These are phyloP conservation scores for Podospora pseudocomata DNA, from an alignment of 495 filamentous ascomycete species.

Conservation along the genomic window DNA sequence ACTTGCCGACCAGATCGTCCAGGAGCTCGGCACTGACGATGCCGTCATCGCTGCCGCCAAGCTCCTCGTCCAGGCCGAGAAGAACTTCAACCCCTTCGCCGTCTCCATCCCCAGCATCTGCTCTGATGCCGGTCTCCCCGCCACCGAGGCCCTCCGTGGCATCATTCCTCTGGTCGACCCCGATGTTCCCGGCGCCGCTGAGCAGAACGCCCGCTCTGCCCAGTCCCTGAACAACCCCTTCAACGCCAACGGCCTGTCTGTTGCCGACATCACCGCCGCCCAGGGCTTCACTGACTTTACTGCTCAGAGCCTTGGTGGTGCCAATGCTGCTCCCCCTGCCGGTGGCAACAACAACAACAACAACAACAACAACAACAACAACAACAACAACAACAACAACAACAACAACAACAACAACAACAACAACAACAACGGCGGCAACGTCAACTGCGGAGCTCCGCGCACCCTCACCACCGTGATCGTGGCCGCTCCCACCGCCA, in stretches of 20 bases:
- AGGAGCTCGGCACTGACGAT: conserved; percentile 49
- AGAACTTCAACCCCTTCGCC: conserved; percentile 64
- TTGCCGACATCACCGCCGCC: conserved; percentile 51
- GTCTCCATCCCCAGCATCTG: conserved; percentile 55
- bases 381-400: conserved; percentile 13
- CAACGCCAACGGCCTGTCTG: conserved; percentile 49
- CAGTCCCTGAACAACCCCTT: conserved; percentile 49
- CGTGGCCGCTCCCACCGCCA: conserved; percentile 22
- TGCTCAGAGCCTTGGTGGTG: conserved; percentile 35
- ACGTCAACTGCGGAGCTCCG: conserved; percentile 7
- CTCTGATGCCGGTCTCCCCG: conserved; percentile 53
- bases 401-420: conserved; percentile 8
- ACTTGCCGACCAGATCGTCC: conserved; percentile 56
- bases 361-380: conserved; percentile 14
- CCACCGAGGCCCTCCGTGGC: conserved; percentile 53
- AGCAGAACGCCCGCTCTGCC: conserved; percentile 53
- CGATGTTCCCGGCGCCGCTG: conserved; percentile 47
- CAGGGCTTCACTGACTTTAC: conserved; percentile 59
- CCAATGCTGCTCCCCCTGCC: conserved; percentile 21
- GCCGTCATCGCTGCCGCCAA: conserved; percentile 54
- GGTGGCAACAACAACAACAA: conserved; percentile 20
- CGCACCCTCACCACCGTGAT: conserved; percentile 22
- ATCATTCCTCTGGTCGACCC: conserved; percentile 61
- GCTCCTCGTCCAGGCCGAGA: conserved; percentile 59
- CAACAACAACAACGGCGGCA: conserved; percentile 3